Evolutionary conservation across 2,329 filamentous ascomycete genomes (phyloP), one percentile per base, ranked within the genome.

Genomic region (Aspergillus quadrilineatus): DNA sequence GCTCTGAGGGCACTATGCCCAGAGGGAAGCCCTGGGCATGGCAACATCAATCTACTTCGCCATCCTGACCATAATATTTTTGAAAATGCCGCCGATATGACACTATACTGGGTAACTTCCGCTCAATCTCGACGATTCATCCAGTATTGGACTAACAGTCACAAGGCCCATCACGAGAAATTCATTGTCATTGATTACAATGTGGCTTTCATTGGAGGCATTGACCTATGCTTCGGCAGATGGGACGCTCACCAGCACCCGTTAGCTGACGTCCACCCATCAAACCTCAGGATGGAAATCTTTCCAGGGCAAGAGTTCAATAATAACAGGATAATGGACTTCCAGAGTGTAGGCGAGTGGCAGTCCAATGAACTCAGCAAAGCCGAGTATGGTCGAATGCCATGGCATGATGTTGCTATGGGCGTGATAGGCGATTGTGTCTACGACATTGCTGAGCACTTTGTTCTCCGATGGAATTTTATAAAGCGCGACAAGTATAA

Each of bases 241-340:
- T 97, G 92, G 92, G 94, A 99, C 68, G 83, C 84, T 54, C 85
- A 89, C 61, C 90, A 96, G 67, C 94, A 97, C 74, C 83, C 87
- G 1, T 81, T 97, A 12, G 83, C 93, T 0, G 94, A 97, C 71
- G 86, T 92, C 0, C 92, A 97, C 70, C 93, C 93, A 0, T 86
- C 88, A 43, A 90, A 89, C 17, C 84, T 96, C 15, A 80, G 84
- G 12, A 85, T 92, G 53, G 92, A 97, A 72, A 81, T 97, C 17
- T 99, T 91, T 81, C 92, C 94, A 0, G 94, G 94, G 0, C 94
- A 99, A 69, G 94, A 99, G 67, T 97, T 95, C 79, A 97, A 97
- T 75, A 97, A 97, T 74, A 97, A 96, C 72, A 86, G 93, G 37
- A 87, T 97, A 65, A 89, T 96, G 88, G 94, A 99, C 68, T 99